Percentiles rank a stretch among this genome's conserved stretches.
These are phyloP conservation scores for Ustilago crameri DNA, from an alignment of 1,284 basidiomycete species.

Conservation along the genomic window DNA sequence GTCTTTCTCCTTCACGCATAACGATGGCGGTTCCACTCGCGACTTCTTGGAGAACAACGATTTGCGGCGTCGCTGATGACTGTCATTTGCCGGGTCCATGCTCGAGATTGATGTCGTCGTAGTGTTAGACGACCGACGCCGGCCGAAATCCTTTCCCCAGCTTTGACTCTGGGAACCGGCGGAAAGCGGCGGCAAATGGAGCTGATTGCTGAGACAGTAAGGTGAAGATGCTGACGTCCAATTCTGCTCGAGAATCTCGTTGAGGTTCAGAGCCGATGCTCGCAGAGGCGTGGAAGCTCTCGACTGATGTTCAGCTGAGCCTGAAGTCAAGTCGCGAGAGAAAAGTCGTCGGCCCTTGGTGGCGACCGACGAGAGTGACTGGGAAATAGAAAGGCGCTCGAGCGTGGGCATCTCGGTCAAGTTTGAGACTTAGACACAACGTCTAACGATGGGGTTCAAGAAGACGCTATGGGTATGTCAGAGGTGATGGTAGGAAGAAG, in stretches of 20 bases:
- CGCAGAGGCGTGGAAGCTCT: slow-evolving; percentile 2
- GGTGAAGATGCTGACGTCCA: slow-evolving; percentile 14
- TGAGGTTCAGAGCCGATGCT: slow-evolving; percentile 26
- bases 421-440: too few species aligned
- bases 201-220: slow-evolving; percentile 28
- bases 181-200: slow-evolving; percentile 14
- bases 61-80: too few species aligned
- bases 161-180: too few species aligned
- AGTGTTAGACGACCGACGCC: too few species aligned
- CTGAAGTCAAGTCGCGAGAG: slow-evolving; percentile 10
- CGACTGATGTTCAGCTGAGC: background rate
- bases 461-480: background rate
- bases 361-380: slow-evolving; percentile 29
- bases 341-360: slow-evolving; percentile 34
- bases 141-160: too few species aligned
- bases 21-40: too few species aligned
- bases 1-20: too few species aligned
- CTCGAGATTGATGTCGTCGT: too few species aligned
- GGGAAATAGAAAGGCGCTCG: slow-evolving; percentile 27
- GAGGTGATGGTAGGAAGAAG: background rate
- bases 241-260: slow-evolving; percentile 27
- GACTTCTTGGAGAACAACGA: too few species aligned
- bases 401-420: slow-evolving; percentile 22
- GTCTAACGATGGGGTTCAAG: too few species aligned
- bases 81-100: too few species aligned